Evolutionary conservation across 73 alveolate genomes (phyloP), one percentile per base, ranked within the genome.

Genomic region (Uronychia setigera): DNA sequence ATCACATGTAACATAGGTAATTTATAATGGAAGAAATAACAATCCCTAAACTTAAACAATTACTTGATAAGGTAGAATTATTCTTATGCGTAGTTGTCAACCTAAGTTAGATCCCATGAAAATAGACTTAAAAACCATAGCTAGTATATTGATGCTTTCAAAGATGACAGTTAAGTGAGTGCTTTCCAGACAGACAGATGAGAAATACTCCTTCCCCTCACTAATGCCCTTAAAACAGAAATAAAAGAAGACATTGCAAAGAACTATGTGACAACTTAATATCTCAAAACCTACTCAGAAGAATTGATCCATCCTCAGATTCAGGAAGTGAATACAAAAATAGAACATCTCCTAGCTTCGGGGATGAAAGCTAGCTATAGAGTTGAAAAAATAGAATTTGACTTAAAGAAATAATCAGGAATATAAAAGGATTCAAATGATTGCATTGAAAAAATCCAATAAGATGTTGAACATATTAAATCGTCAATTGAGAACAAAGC

Each of bases 171-270:
- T 5, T 46, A 46, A 46, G 19, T 46, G n/a, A 46, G n/a, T 46
- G 67, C 67, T 46, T 46, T 46, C 67, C 67, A 46, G 67, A 11
- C 67, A 11, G 67, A 46, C 67, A 46, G 67, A 46, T 46, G 67
- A 46, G 67, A 5, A 5, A 46, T 46, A 11, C 67, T 46, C n/a
- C n/a, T 19, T 46, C 67, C 67, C 19, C 67, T 46, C 19, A 46
- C 19, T 46, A 46, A 46, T 46, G n/a, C 19, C 67, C 5, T 46
- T 5, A 46, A 46, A 19, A 19, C 5, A 5, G 67, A 46, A 19
- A 5, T 46, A 46, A 46, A 19, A 19, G 19, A 46, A 46, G 67
- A 46, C 5, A 11, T 46, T 46, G 67, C 5, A 19, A 19, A 11
- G n/a, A 46, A 5, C 19, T 46, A 11, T 46, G 67, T 46, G 67